A percentile compares a stretch with the other conserved stretches of the same genome.
Conservation (phyloP, 805 yeast genomes). For the Wickerhamomyces rabaulensis region DNA sequence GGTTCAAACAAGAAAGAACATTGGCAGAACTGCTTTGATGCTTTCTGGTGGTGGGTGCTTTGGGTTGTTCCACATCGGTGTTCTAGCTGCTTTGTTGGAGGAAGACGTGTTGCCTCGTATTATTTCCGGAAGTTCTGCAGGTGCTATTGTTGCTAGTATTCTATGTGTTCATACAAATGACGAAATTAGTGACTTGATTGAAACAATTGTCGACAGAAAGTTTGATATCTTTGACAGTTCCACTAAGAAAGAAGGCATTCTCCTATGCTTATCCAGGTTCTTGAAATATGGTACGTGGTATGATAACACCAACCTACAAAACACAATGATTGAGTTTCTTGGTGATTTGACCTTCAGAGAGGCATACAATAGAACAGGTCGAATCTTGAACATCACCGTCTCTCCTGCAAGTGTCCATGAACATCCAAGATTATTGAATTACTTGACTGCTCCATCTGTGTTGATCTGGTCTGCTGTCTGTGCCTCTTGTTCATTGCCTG, state of each 20-base stretch:
- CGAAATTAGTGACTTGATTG: constrained; percentile 56
- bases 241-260: constrained; percentile 34
- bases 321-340: constrained; percentile 70
- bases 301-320: constrained; percentile 64
- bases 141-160: constrained; percentile 89
- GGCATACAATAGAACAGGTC: constrained; percentile 90
- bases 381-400: constrained; percentile 89
- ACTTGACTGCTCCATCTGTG: constrained; percentile 77
- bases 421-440: constrained; percentile 78
- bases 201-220: constrained; percentile 35
- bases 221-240: constrained; percentile 45
- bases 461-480: constrained; percentile 85
- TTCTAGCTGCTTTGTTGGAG: constrained; percentile 71
- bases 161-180: constrained; percentile 75
- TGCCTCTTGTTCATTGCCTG: constrained; percentile 92
- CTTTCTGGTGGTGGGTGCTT: constrained; percentile 94
- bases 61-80: constrained; percentile 92
- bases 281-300: constrained; percentile 87
- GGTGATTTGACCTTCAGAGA: constrained; percentile 93
- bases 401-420: constrained; percentile 89
- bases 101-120: constrained; percentile 76
- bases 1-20: constrained; percentile 82
- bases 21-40: constrained; percentile 93
- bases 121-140: constrained; percentile 93
- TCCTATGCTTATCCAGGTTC: constrained; percentile 50